Base-by-base conservation (phyloP, 352 stramenopile species). In the Plasmopara muralis region DNA sequence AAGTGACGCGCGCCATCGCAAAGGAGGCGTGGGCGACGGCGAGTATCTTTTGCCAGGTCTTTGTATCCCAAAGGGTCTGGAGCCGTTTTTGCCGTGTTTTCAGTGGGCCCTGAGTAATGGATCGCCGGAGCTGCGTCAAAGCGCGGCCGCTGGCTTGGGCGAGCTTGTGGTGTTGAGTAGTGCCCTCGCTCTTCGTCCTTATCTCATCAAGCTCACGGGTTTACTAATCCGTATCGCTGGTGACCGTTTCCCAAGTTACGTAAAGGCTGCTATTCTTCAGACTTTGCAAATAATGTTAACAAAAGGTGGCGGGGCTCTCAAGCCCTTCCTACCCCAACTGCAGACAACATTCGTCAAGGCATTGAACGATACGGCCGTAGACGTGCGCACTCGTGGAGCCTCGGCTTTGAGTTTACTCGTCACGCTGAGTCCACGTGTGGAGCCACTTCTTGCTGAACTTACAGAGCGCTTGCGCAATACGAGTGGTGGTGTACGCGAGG, bases 301-400 rank as follows among this genome's bases (percentile, higher is more conserved):
- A 31, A 99, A 99, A 74, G 96, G 95, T 49, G 96, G 96, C 31
- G 83, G 95, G 14, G 89, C 90, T 25, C 80, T 99, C 13, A 97
- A 98, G 70, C 95, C 97, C n/a, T 99, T 99, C 70, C 75, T 99
- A 50, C 97, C 97, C 18, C 97, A 99, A 76, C 86, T 99, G 48
- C 97, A 99, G 70, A 99, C 97, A 3, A 99, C 96, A 4, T 99
- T 99, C 62, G 90, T 99, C 41, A 99, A 99, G 76, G 94, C 96
- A 34, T 70, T 99, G n/a, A 97, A 97, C 58, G 97, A 99, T 75
- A 83, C 87, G n/a, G 93, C 80, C 9, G 87, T 89, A 30, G 85
- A 96, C 48, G 96, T 99, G 14, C 84, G 95, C 35, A 59, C 80
- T 14, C 84, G 89, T 62, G 95, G 94, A 35, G 95, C 94, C 1